Base-by-base conservation (phyloP, 1,139 yeast genomes). In the Yamadazyma kanchanaburiensis region DNA sequence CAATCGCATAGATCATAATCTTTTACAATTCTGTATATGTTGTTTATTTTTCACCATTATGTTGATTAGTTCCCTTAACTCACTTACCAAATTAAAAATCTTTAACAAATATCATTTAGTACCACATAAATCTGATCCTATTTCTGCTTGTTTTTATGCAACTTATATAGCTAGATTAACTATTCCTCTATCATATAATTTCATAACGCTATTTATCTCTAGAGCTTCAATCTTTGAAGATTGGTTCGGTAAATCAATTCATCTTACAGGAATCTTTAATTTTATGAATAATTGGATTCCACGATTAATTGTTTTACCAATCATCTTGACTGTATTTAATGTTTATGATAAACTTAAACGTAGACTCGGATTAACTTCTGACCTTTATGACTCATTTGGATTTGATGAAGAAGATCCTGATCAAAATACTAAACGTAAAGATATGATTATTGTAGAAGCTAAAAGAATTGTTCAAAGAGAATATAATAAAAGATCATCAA, bases 161-260 rank as follows among this genome's bases (percentile, higher is more conserved):
- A 82, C 85, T 47, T 86, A 86, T 48, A 78, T 85, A 20, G 85
- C 91, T 32, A 76, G 95, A 41, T 63, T 86, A 49, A 83, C 95
- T 0, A 80, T 86, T 10, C 95, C 95, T 3, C 64, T 86, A 40
- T 77, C 86, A 21, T 86, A 83, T 58, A 86, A 86, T 53, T 86
- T 83, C 50, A 56, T 85, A 34, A 83, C 85, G 22, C 60, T 86
- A 30, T 68, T 82, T 37, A 66, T 77, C 9, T 64, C 74, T 15
- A 50, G 76, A 11, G 48, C 50, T 11, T 69, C 75, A 34, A 45
- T 60, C 7, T 75, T 75, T 47, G 78, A 74, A 44, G 53, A 57
- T 30, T 84, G 89, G 65, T 70, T 82, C 39, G 94, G 94, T 12
- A 69, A 74, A 41, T 80, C 85, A 13, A 80, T 86, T 48, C 83